Evolutionary conservation across 2,329 filamentous ascomycete species (phyloP).

Genomic region (Gremmenia infestans): DNA sequence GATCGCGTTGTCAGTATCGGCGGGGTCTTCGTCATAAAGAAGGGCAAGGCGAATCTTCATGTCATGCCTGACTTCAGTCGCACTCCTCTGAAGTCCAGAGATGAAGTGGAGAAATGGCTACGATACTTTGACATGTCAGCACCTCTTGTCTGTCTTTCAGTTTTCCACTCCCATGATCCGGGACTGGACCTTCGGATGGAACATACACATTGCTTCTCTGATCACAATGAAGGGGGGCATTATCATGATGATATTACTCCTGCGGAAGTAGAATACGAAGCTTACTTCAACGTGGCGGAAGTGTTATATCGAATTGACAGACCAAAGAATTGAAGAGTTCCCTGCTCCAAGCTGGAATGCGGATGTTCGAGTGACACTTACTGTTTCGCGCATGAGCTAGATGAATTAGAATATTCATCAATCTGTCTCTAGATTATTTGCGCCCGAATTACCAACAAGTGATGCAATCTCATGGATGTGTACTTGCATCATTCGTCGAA

Average conservation of each 20-base stretch:
- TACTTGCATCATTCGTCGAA: too few species aligned
- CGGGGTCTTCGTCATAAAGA: constrained; percentile 37
- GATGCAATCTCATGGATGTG: too few species aligned
- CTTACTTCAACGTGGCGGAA: constrained; percentile 41
- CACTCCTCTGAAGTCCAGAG: constrained; percentile 27
- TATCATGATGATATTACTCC: constrained; percentile 39
- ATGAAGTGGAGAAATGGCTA: constrained; percentile 36
- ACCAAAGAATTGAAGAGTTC: neutral
- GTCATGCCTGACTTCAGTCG: constrained; percentile 41
- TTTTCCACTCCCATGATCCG: constrained; percentile 40
- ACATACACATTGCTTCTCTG: constrained; percentile 43
- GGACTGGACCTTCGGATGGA: constrained; percentile 38
- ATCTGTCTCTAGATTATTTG: too few species aligned
- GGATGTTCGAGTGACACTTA: too few species aligned
- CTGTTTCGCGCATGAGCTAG: too few species aligned
- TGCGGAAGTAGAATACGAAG: constrained; percentile 41
- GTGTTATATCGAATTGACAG: constrained; percentile 37
- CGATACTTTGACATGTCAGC: constrained; percentile 35
- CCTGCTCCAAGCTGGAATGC: too few species aligned
- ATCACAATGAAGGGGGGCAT: constrained; percentile 37
- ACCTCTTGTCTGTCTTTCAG: constrained; percentile 37
- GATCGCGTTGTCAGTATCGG: constrained; percentile 36
- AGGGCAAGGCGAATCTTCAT: constrained; percentile 36
- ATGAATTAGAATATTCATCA: too few species aligned
- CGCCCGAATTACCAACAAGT: too few species aligned